Conservation (phyloP, 495 filamentous ascomycete species). For the Monascus purpureus region DNA sequence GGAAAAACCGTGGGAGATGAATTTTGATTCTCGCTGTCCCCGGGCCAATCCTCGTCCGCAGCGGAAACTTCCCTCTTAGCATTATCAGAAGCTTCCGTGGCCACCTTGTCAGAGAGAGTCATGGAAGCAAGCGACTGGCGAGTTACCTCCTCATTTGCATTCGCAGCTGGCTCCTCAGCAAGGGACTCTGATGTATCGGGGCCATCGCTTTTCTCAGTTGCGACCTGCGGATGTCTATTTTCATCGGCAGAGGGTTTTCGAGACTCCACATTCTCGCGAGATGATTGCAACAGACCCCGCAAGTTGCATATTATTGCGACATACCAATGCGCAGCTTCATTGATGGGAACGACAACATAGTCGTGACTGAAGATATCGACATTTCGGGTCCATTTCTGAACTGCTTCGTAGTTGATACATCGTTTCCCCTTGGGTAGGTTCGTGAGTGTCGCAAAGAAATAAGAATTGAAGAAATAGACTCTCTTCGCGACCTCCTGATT, state of each 20-base stretch:
- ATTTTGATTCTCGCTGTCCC: conserved; percentile 12
- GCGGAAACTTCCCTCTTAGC: conserved; percentile 2
- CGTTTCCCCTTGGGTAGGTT: conserved; percentile 39
- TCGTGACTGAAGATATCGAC: conserved; percentile 77
- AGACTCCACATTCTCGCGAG: conserved; percentile 8
- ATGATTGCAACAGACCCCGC: conserved; percentile 30
- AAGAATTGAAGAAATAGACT: conserved; percentile 83
- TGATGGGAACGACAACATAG: conserved; percentile 84
- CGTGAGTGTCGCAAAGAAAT: conserved; percentile 70
- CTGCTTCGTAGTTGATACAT: conserved; percentile 62
- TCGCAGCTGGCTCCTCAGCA: background rate
- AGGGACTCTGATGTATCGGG: conserved; percentile 22
- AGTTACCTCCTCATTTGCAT: conserved; percentile 9
- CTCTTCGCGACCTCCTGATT: conserved; percentile 43
- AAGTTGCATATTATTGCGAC: conserved; percentile 92
- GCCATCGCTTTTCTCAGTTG: conserved; percentile 17
- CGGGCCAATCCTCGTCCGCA: conserved; percentile 13
- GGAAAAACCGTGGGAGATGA: conserved; percentile 5
- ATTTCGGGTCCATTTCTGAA: conserved; percentile 78
- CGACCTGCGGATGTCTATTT: conserved; percentile 6
- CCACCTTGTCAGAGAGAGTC: conserved; percentile 7
- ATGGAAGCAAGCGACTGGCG: conserved; percentile 15
- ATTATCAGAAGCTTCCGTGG: background rate
- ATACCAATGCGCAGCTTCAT: conserved; percentile 83
- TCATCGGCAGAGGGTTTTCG: conserved; percentile 1